These are phyloP conservation scores for Gossypium australe DNA, from an alignment of 345 rosid species.

Conservation along the genomic window DNA sequence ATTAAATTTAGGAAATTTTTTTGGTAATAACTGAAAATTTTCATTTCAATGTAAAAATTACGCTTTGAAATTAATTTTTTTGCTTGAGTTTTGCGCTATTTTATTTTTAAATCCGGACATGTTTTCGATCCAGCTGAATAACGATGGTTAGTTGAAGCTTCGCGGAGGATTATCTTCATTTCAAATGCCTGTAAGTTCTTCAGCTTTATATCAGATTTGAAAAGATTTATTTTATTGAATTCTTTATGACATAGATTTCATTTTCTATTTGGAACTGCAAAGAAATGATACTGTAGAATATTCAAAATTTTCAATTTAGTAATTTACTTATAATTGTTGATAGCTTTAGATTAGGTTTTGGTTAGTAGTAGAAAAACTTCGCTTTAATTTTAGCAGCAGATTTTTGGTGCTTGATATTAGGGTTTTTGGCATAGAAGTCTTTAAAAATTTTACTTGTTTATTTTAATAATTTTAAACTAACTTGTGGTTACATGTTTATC, in stretches of 20 bases:
- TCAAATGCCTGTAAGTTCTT: slow-evolving; percentile 18
- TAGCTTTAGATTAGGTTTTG: neutral
- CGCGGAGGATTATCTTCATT: slow-evolving; percentile 12
- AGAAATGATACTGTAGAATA: neutral
- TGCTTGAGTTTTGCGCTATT: slow-evolving; percentile 9
- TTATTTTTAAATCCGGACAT: slow-evolving; percentile 1
- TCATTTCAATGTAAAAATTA: neutral
- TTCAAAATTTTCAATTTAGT: neutral
- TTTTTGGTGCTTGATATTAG: slow-evolving; percentile 25
- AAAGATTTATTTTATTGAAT: neutral
- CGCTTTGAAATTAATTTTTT: neutral
- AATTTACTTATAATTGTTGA: slow-evolving; percentile 3
- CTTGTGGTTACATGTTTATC: neutral
- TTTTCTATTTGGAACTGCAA: neutral
- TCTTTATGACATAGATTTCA: slow-evolving; percentile 1
- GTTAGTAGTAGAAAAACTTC: neutral
- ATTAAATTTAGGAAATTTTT: neutral
- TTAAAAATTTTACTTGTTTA: neutral
- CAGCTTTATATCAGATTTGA: neutral
- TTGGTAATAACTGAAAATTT: neutral
- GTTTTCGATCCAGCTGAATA: slow-evolving; percentile 19
- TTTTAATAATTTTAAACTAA: neutral
- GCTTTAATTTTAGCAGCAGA: neutral
- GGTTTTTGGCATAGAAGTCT: slow-evolving; percentile 21
- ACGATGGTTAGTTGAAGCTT: slow-evolving; percentile 22